Base-by-base conservation (phyloP, 2,329 filamentous ascomycete genomes). In the Penicillium expansum region DNA sequence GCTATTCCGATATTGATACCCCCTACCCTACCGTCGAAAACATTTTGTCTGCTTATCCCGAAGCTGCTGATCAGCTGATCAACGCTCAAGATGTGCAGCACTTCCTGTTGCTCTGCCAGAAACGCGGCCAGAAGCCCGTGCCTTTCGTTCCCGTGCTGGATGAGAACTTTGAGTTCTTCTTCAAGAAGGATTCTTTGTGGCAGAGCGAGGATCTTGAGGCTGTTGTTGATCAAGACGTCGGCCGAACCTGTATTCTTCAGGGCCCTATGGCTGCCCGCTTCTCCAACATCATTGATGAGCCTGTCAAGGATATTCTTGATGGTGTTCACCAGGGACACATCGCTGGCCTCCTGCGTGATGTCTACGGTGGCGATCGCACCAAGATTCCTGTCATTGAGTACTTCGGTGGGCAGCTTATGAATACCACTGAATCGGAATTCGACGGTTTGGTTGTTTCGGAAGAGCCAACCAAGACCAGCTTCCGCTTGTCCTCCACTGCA, bases 161-260 rank as follows among this genome's bases (percentile, higher is more conserved):
- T 68, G 92, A 96, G 62, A 96, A 93, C 73, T 99, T 99, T 65
- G 94, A 99, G 73, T 96, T 95, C 79, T 99, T 91, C 81, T 99
- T 99, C 88, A 99, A 99, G 86, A 99, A 99, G 81, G 94, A 99
- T 75, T 99, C 94, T 1, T 84, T 99, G 8, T 99, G 94, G 94
- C 94, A 99, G 78, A 97, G 94, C 1, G 94, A 99, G 77, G 94
- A 99, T 70, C 82, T 99, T 11, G 93, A 95, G 69, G 94, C 94
- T 52, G 92, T 99, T 56, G 92, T 97, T 59, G 93, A 83, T 66
- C 94, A 97, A 77, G 95, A 99, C 72, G 94, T 99, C 57, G 92
- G 91, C 62, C 86, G 95, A 71, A 96, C 92, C 43, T 97, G 92
- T 79, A 97, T 99, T 71, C 81, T 99, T 37, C 94, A 99, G 74